Evolutionary conservation across 2,329 filamentous ascomycete genomes (phyloP).

Genomic region (Epichloe festucae): DNA sequence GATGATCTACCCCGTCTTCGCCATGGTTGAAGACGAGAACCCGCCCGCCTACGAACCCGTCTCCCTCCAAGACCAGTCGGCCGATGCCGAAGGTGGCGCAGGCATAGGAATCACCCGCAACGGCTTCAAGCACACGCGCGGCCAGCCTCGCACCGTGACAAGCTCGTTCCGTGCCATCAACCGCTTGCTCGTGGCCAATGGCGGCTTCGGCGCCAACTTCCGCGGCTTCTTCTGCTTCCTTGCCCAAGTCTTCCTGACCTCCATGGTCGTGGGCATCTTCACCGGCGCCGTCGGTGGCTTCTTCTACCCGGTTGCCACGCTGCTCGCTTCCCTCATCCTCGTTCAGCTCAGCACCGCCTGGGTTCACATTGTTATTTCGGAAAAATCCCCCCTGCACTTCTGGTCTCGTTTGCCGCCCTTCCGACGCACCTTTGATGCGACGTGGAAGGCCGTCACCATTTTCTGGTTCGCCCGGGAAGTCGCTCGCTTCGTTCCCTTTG

Average conservation of each 20-base stretch:
- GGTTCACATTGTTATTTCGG: slow-evolving; percentile 76
- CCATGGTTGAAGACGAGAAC: slow-evolving; percentile 45
- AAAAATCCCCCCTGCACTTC: slow-evolving; percentile 48
- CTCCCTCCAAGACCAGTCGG: slow-evolving; percentile 25
- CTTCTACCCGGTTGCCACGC: slow-evolving; percentile 28
- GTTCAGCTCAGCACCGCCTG: slow-evolving; percentile 62
- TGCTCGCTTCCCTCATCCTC: slow-evolving; percentile 46
- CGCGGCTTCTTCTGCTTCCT: slow-evolving; percentile 49
- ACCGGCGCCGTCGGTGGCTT: slow-evolving; percentile 28
- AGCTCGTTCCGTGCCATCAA: slow-evolving; percentile 37
- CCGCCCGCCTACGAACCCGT: slow-evolving; percentile 42
- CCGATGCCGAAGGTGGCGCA: slow-evolving; percentile 19
- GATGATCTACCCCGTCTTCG: slow-evolving; percentile 38
- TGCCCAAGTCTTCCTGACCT: slow-evolving; percentile 22
- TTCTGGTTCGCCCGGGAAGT: slow-evolving; percentile 46
- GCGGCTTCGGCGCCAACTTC: slow-evolving; percentile 53
- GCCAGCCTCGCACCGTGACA: slow-evolving; percentile 29
- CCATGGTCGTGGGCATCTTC: slow-evolving; percentile 31
- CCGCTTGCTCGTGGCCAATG: slow-evolving; percentile 45
- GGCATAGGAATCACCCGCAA: slow-evolving; percentile 12
- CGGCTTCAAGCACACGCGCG: slow-evolving; percentile 21
- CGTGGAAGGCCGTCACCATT: slow-evolving; percentile 53
- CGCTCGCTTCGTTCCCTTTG: slow-evolving; percentile 31
- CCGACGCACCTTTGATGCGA: slow-evolving; percentile 50
- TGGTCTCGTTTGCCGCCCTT: slow-evolving; percentile 57